Conservation (phyloP, 1,284 basidiomycete genomes). For the Irpex rosettiformis region DNA sequence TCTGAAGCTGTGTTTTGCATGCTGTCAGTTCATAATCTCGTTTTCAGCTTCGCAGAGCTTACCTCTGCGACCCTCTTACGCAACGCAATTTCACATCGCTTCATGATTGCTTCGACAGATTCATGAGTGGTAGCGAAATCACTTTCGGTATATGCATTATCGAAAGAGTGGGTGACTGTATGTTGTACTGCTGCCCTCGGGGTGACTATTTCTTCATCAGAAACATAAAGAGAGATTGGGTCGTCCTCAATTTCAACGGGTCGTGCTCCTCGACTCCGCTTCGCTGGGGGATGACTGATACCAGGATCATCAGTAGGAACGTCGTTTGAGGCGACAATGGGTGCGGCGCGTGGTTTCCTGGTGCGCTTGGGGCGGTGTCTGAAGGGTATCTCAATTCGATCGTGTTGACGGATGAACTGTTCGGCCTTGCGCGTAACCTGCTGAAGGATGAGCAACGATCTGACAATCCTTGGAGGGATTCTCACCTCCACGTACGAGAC, state of each 20-base stretch:
- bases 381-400: neutral
- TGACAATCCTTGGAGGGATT: neutral
- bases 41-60: neutral
- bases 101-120: neutral
- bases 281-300: neutral
- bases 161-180: neutral
- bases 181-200: neutral
- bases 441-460: neutral
- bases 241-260: slow-evolving; percentile 7
- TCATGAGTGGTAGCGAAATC: neutral
- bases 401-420: neutral
- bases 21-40: neutral
- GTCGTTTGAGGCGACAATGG: neutral
- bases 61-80: neutral
- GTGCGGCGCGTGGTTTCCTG: neutral
- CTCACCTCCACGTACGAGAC: neutral
- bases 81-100: neutral
- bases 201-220: neutral
- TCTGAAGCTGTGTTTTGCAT: neutral
- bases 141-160: neutral
- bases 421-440: slow-evolving; percentile 1
- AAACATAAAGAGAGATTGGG: slow-evolving; percentile 7
- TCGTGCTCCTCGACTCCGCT: neutral
- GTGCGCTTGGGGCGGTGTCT: neutral
- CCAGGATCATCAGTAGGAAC: neutral